Evolutionary conservation across 768 basidiomycete genomes (phyloP).

Genomic region (Paxillus rubicundulus): DNA sequence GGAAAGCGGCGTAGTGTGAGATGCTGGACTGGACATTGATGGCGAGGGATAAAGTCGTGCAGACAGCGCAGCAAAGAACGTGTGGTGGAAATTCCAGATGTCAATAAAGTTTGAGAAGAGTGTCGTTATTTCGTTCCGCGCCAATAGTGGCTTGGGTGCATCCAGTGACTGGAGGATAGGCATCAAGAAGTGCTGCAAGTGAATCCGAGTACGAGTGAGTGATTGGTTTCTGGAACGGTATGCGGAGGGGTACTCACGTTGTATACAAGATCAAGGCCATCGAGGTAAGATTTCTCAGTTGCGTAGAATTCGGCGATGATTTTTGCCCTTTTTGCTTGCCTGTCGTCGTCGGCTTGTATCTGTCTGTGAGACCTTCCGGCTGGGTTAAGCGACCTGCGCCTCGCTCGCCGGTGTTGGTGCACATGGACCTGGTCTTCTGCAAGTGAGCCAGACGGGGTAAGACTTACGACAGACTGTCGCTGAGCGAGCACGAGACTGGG

Average conservation of each 20-base stretch:
- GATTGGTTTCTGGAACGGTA: neutral
- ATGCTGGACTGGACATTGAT: conserved; percentile 7
- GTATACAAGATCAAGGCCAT: conserved; percentile 81
- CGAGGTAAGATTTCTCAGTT: conserved; percentile 78
- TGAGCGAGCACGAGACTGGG: conserved; percentile 44
- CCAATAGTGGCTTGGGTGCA: conserved; percentile 62
- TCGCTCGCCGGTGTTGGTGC: conserved; percentile 30
- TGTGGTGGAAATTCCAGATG: conserved; percentile 85
- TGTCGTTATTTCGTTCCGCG: conserved; percentile 63
- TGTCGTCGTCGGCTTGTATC: conserved; percentile 46
- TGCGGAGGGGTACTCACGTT: conserved; percentile 52
- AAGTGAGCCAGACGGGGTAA: conserved; percentile 72
- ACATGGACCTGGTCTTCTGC: conserved; percentile 43
- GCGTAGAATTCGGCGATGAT: conserved; percentile 79
- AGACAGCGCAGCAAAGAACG: conserved; percentile 64
- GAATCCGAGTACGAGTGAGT: conserved; percentile 7
- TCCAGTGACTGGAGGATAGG: conserved; percentile 78
- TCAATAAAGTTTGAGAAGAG: conserved; percentile 89
- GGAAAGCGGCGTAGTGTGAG: conserved; percentile 45
- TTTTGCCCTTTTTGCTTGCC: conserved; percentile 57
- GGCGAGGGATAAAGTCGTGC: conserved; percentile 33
- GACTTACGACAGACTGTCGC: conserved; percentile 65
- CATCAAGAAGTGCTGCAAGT: conserved; percentile 71
- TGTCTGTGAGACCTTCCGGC: conserved; percentile 22
- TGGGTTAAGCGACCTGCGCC: conserved; percentile 35